Base-by-base conservation (phyloP, 805 yeast genomes). In the Cyberlindnera euphorbiiphila region DNA sequence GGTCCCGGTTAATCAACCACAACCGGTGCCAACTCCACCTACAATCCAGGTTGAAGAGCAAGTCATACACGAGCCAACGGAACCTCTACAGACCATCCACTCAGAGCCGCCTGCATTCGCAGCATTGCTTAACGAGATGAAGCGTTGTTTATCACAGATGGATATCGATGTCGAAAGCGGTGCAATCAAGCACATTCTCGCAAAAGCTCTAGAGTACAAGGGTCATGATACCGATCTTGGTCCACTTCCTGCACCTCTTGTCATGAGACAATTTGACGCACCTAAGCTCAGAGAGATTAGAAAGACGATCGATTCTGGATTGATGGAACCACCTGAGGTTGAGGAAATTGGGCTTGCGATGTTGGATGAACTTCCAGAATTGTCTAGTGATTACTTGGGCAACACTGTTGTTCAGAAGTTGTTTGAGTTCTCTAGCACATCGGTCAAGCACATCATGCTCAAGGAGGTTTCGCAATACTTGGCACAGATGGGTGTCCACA, bases 321-420 rank as follows among this genome's bases (percentile, higher is more conserved):
- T 57, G 9, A 56, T 78, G 45, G 47, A 79, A 2, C 74, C 71
- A 41, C 57, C 69, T 10, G 95, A 86, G 46, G 70, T 87, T 30
- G 97, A 89, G 57, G 88, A 79, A 45, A 64, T 87, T 25, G 87
- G 94, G 6, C 56, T 87, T 36, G 83, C 87, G 5, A 85, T 91
- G 89, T 64, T 85, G 42, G 82, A 77, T 42, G 97, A 93, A 60
- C 71, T 93, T 41, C 95, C 97, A 2, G 95, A 86, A 54, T 68
- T 93, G 36, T 78, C 96, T 19, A 79, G 91, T 37, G 98, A 93
- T 62, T 93, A 93, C 56, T 67, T 93, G 37, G 98, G 98, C 15
- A 93, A 93, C 57, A 93, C 98, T 0, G 85, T 93, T 31, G 95
- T 91, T 13, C 98, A 93, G 63, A 89, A 88, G 58, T 64, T 93